Percentiles rank a stretch among this genome's conserved stretches.
phyloP scores from a whole-genome alignment of 345 rosid species.

The Gossypium thurberi region DNA sequence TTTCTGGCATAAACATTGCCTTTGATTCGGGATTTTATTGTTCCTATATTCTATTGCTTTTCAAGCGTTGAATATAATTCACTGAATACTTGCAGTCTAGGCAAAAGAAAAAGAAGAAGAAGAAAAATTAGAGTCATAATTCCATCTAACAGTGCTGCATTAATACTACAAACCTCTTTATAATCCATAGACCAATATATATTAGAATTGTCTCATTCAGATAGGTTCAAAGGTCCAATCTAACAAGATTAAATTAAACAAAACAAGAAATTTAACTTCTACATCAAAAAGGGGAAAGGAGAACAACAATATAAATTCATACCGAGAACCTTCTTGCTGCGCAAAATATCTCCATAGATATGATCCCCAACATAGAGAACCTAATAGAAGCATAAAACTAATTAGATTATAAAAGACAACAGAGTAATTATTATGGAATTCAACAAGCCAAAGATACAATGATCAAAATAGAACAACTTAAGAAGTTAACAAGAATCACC shows the following conservation, averaged over 20 bases:
- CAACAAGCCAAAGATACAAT: neutral
- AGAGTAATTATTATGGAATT: neutral
- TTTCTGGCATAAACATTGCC: neutral
- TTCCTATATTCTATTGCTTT: neutral
- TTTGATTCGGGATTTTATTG: neutral
- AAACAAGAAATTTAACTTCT: neutral
- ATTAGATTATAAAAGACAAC: constrained; percentile 2
- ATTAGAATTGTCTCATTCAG: neutral
- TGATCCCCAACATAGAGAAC: constrained; percentile 98
- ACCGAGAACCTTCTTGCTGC: constrained; percentile 97
- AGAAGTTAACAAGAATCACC: constrained; percentile 26
- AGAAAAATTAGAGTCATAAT: neutral
- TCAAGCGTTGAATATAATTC: neutral
- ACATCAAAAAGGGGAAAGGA: neutral
- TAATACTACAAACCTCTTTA: neutral
- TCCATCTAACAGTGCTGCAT: neutral
- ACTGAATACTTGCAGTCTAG: neutral
- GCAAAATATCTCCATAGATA: constrained; percentile 93
- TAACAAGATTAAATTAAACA: neutral
- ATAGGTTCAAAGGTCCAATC: neutral
- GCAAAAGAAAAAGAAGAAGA: no score
- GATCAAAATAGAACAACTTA: constrained; percentile 6
- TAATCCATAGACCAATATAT: neutral
- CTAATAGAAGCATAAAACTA: constrained; percentile 30
- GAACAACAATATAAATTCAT: constrained; percentile 16